Base-by-base conservation (phyloP, 2,329 filamentous ascomycete species). In the Aspergillus aculeatinus region DNA sequence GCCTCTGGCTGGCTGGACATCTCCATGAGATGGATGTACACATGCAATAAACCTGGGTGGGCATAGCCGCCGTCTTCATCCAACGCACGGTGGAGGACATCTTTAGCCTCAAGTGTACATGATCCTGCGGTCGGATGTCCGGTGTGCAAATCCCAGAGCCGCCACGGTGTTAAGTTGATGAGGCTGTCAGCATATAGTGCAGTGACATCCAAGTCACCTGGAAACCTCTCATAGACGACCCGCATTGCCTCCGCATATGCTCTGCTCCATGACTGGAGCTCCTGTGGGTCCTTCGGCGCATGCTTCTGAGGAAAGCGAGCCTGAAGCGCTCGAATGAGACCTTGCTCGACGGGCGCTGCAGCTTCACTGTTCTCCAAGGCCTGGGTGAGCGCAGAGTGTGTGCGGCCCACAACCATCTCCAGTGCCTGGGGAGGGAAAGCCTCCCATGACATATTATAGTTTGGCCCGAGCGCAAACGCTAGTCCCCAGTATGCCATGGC, bases 391-490 rank as follows among this genome's bases (percentile, higher is more conserved):
- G 83, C 82, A 14, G 71, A 59, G 57, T 81, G 77, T 4, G 83
- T 83, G 31, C 78, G 76, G 47, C 76, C 69, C 6, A 89, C 76
- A 0, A 81, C 65, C 1, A 35, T 72, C 11, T 79, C 73, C 4
- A 88, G 77, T 64, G 92, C 89, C 0, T 77, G 73, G 1, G 81
- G 74, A 57, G 89, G 88, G 64, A 92, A 91, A 25, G 85, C 81
- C 29, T 85, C 83, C 90, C 90, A 92, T 0, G 89, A 87, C 68
- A 92, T 91, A 77, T 93, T 91, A 73, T 90, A 89, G 69, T 94
- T 92, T 3, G 90, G 90, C 0, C 90, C 90, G 0, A 90, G 76
- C 1, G 87, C 80, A 70, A 89, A 92, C 0, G 90, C 74, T 4
- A 78, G 64, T 1, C 76, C 76, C 76, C 76, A 78, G 60, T 77